These are phyloP conservation scores for Pisolithus tinctorius DNA, from an alignment of 768 basidiomycete genomes.

Conservation along the genomic window DNA sequence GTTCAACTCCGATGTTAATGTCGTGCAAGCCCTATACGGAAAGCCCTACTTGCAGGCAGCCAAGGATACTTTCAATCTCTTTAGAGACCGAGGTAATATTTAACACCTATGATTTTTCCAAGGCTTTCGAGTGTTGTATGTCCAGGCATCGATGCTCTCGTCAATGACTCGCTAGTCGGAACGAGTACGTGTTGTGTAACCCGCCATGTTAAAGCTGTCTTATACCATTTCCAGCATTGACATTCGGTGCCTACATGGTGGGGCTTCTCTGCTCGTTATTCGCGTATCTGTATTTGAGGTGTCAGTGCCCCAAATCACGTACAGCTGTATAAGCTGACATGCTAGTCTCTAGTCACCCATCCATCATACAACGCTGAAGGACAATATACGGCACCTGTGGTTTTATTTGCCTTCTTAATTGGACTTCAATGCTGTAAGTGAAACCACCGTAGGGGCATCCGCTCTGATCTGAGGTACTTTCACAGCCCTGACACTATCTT, in stretches of 20 bases:
- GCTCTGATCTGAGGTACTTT: conserved; percentile 2
- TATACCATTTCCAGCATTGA: conserved; percentile 41
- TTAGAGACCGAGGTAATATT: conserved; percentile 56
- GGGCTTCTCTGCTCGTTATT: conserved; percentile 72
- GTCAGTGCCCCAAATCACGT: conserved; percentile 32
- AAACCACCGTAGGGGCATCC: neutral
- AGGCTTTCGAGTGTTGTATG: neutral
- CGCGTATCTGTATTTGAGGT: conserved; percentile 67
- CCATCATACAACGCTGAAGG: conserved; percentile 70
- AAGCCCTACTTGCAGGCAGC: conserved; percentile 77
- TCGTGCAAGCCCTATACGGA: conserved; percentile 62
- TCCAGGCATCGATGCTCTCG: conserved; percentile 61
- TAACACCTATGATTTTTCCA: neutral
- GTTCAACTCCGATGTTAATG: neutral
- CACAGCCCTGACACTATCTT: conserved; percentile 59
- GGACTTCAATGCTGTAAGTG: conserved; percentile 64
- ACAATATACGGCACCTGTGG: conserved; percentile 70
- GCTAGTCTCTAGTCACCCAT: conserved; percentile 45
- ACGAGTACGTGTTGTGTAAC: conserved; percentile 48
- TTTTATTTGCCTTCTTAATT: conserved; percentile 78
- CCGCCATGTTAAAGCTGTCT: neutral
- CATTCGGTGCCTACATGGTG: conserved; percentile 74
- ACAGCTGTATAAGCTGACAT: neutral
- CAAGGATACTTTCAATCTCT: conserved; percentile 76
- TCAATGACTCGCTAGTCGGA: conserved; percentile 78